These are phyloP conservation scores for Aspergillus kassunensis DNA, from an alignment of 495 filamentous ascomycete genomes.

Conservation along the genomic window DNA sequence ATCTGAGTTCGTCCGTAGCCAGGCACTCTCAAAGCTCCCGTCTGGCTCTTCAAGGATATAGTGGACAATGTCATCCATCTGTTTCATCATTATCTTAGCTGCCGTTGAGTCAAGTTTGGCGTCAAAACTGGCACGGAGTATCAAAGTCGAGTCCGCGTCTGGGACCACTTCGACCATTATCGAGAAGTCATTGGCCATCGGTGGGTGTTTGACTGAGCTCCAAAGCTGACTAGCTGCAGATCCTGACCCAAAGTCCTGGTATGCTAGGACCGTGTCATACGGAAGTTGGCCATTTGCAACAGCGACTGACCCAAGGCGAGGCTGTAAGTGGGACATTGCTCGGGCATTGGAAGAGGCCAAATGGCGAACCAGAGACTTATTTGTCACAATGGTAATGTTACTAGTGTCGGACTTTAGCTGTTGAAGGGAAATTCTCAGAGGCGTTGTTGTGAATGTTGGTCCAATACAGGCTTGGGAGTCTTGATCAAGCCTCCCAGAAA, in stretches of 20 bases:
- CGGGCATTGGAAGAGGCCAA: slow-evolving; percentile 19
- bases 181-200: slow-evolving; percentile 24
- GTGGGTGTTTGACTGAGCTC: slow-evolving; percentile 20
- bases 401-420: slow-evolving; percentile 5
- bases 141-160: slow-evolving; percentile 15
- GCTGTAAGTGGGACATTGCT: slow-evolving; percentile 20
- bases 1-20: slow-evolving; percentile 3
- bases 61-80: slow-evolving; percentile 23
- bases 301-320: slow-evolving; percentile 18
- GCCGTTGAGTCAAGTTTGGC: slow-evolving; percentile 17
- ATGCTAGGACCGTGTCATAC: slow-evolving; percentile 22
- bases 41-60: slow-evolving; percentile 23
- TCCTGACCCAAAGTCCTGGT: slow-evolving; percentile 22
- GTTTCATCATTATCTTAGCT: slow-evolving; percentile 24
- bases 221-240: slow-evolving; percentile 14
- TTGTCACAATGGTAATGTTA: slow-evolving; percentile 4
- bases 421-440: slow-evolving; percentile 39
- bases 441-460: slow-evolving; percentile 74
- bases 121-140: slow-evolving; percentile 23
- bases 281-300: slow-evolving; percentile 16
- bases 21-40: slow-evolving; percentile 14
- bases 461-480: slow-evolving; percentile 59
- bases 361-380: slow-evolving; percentile 17
- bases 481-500: slow-evolving; percentile 63
- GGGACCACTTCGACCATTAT: slow-evolving; percentile 28